Evolutionary conservation across 495 filamentous ascomycete species (phyloP).

Genomic region (Margaritispora aquatica): DNA sequence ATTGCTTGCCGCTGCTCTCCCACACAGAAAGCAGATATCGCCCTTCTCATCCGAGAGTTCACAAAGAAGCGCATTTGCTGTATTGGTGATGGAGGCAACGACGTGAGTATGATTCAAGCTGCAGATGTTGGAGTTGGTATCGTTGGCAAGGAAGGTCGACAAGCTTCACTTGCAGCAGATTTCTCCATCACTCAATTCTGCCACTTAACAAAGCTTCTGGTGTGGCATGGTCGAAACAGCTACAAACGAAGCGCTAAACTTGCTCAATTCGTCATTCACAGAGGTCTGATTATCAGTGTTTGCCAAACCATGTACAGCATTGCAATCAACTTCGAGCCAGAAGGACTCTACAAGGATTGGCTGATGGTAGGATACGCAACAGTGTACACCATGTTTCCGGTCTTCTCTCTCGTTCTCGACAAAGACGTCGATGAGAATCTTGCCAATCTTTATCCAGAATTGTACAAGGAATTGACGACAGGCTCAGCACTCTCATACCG

Average conservation of each 20-base stretch:
- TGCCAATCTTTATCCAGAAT: slow-evolving; percentile 91
- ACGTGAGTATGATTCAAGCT: slow-evolving; percentile 98
- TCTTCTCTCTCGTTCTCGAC: slow-evolving; percentile 94
- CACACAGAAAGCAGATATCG: slow-evolving; percentile 93
- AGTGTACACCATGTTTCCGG: slow-evolving; percentile 89
- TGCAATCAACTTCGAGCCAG: slow-evolving; percentile 82
- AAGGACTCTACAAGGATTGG: slow-evolving; percentile 94
- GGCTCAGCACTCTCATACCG: slow-evolving; percentile 81
- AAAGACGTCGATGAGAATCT: slow-evolving; percentile 89
- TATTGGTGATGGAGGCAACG: slow-evolving; percentile 97
- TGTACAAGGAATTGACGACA: slow-evolving; percentile 91
- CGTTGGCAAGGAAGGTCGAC: slow-evolving; percentile 94
- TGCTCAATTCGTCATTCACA: slow-evolving; percentile 96
- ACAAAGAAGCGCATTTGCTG: slow-evolving; percentile 93
- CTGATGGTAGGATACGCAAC: slow-evolving; percentile 96
- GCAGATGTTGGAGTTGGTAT: slow-evolving; percentile 98
- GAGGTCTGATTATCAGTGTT: slow-evolving; percentile 88
- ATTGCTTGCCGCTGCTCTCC: slow-evolving; percentile 97
- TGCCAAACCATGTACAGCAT: slow-evolving; percentile 98
- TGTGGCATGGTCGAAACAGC: slow-evolving; percentile 96
- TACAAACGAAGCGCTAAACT: slow-evolving; percentile 96
- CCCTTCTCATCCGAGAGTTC: slow-evolving; percentile 80
- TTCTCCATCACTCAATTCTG: slow-evolving; percentile 94
- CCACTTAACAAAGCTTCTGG: slow-evolving; percentile 91
- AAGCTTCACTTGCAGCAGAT: slow-evolving; percentile 91